phyloP scores from a whole-genome alignment of 208 protist species.

The Acanthamoeba triangularis region DNA sequence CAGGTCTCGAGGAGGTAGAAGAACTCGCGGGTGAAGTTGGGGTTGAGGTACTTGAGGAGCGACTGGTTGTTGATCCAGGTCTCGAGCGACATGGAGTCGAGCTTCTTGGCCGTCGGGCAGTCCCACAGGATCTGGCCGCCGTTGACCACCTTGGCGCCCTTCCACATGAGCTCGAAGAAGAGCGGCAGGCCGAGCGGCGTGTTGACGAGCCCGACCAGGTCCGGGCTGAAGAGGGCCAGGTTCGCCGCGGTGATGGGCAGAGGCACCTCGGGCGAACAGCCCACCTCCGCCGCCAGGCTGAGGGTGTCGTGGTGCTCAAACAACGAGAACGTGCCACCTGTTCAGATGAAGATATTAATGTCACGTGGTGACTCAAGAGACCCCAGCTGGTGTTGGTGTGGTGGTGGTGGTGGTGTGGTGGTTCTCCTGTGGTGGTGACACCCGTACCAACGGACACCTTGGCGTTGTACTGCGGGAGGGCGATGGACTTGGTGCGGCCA shows the following conservation, averaged over 20 bases:
- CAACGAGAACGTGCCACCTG: conserved; percentile 7
- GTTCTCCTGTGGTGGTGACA: not conserved
- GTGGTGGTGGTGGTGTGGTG: not conserved
- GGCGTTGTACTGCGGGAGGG: conserved; percentile 18
- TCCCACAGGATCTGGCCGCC: not conserved
- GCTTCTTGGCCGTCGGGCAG: not conserved
- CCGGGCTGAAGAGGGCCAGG: not conserved
- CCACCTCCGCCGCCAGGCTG: not conserved
- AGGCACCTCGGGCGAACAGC: not conserved
- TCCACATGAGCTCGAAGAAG: conserved; percentile 48
- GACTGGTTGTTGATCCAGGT: not conserved
- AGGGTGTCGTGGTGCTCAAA: conserved; percentile 22
- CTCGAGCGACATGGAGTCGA: conserved; percentile 3
- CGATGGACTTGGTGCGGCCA: conserved; percentile 31
- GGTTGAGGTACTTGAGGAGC: conserved; percentile 18
- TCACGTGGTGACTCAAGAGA: not conserved
- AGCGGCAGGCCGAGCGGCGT: conserved; percentile 18
- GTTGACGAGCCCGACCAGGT: not conserved
- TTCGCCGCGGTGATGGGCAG: not conserved
- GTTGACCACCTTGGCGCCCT: conserved; percentile 15
- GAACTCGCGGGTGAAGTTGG: conserved; percentile 61
- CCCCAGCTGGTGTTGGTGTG: no score
- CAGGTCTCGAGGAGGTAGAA: conserved; percentile 67
- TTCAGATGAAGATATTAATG: not conserved
- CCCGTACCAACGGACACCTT: conserved; percentile 32